A percentile compares a stretch with the other conserved stretches of the same genome.
These are phyloP conservation scores for Diospyros lotus DNA, from an alignment of 148 eudicot species.

Conservation along the genomic window DNA sequence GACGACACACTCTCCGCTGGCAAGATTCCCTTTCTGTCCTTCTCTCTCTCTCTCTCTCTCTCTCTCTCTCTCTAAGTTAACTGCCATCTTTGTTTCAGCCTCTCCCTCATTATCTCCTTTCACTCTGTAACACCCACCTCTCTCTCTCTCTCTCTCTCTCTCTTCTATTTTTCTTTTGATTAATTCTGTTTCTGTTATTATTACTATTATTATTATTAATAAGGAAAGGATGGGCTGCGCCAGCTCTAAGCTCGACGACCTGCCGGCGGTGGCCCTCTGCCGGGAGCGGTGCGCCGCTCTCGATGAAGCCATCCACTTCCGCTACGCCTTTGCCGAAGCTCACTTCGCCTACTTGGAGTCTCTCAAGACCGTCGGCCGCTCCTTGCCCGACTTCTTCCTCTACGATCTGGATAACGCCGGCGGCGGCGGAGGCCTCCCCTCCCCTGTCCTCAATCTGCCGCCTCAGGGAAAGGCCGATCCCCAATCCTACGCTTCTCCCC, in stretches of 20 bases:
- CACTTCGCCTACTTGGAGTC: slow-evolving; percentile 67
- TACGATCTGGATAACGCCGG: slow-evolving; percentile 12
- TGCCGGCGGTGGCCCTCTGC: slow-evolving; percentile 76
- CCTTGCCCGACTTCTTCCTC: slow-evolving; percentile 51
- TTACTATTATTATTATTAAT: background rate
- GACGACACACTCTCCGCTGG: slow-evolving; percentile 40
- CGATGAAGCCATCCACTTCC: slow-evolving; percentile 51
- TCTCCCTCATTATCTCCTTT: slow-evolving; percentile 12
- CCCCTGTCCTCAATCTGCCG: slow-evolving; percentile 41
- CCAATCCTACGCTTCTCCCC: slow-evolving; percentile 12
- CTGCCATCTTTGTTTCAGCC: background rate
- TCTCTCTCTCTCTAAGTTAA: slow-evolving; percentile 11
- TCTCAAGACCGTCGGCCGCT: slow-evolving; percentile 45
- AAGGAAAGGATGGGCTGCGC: slow-evolving; percentile 67
- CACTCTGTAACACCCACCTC: slow-evolving; percentile 5
- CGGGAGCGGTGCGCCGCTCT: slow-evolving; percentile 51
- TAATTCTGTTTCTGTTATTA: slow-evolving; percentile 7
- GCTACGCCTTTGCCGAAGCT: slow-evolving; percentile 61
- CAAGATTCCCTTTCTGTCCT: slow-evolving; percentile 31
- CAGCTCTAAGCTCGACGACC: slow-evolving; percentile 71
- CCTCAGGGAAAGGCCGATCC: slow-evolving; percentile 30
- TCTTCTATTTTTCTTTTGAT: background rate
- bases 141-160: background rate
- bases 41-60: slow-evolving; percentile 9
- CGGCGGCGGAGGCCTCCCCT: slow-evolving; percentile 20